Evolutionary conservation across 2,329 filamentous ascomycete genomes (phyloP), one percentile per base, ranked within the genome.

Genomic region (Fonsecaea multimorphosa): DNA sequence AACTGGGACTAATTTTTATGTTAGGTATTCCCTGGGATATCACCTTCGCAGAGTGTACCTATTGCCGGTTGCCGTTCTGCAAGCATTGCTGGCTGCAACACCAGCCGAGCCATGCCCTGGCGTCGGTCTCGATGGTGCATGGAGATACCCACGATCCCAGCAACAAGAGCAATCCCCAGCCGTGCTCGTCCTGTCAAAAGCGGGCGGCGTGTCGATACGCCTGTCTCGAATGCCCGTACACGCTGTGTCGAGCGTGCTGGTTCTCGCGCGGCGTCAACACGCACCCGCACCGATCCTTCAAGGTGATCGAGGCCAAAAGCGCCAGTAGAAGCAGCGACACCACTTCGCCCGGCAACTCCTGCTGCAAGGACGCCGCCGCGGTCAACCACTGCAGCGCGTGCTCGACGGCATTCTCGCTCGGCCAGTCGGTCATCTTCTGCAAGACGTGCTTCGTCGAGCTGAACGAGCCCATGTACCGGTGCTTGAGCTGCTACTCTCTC

Each of bases 31-130:
- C 44, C 44, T 49, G 44, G 44, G 44, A 49, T 22, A 22, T 49
- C 44, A 49, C 44, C 44, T 49, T 49, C 22, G 44, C 44, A 3
- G 44, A 49, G 1, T 49, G 44, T 6, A 49, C 44, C 19, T 49
- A 49, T 9, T 49, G 44, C 22, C 7, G 44, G 4, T 11, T 49
- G 19, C 44, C 44, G 12, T 49, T 49, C 44, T 49, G 44, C 44
- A 24, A 49, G 9, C 22, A 49, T 11, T 49, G 44, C 44, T 49
- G 44, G 44, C 44, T 24, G 3, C 44, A 49, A 27, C 44, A 49
- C 44, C 44, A 49, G 44, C 44, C 44, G 44, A 49, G 44, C 44
- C 44, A 49, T 14, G 44, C 44, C 44, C 19, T 27, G 44, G 44
- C 44, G 8, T 49, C 44, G 44, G 44, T 49, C 1, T 49, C 44